Percentiles rank a stretch among this genome's conserved stretches.
phyloP scores from a whole-genome alignment of 805 yeast species.

The Saturnispora mendoncae region DNA sequence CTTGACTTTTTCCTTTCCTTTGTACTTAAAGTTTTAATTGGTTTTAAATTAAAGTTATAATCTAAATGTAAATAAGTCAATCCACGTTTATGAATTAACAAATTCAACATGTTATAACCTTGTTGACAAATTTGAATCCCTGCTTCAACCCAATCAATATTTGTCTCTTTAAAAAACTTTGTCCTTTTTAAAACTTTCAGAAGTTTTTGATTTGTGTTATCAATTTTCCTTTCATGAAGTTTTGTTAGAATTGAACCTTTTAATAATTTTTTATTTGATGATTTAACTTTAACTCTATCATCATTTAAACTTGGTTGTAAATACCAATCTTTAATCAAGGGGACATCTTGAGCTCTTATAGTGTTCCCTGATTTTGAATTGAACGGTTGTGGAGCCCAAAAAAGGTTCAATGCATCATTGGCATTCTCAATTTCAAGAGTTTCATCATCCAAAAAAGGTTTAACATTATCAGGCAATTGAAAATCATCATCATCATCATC shows the following conservation, averaged over 20 bases:
- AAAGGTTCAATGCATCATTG: conserved; percentile 54
- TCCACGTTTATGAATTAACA: conserved; percentile 84
- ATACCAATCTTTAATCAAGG: conserved; percentile 78
- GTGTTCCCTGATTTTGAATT: conserved; percentile 63
- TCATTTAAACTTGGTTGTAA: conserved; percentile 49
- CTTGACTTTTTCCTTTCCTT: conserved; percentile 93
- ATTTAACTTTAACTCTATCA: conserved; percentile 66
- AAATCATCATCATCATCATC: conserved; percentile 29
- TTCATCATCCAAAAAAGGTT: conserved; percentile 44
- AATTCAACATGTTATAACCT: conserved; percentile 87
- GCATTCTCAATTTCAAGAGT: conserved; percentile 39
- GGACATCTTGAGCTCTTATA: conserved; percentile 83
- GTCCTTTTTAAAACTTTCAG: conserved; percentile 64
- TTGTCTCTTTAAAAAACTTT: conserved; percentile 82
- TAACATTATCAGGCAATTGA: conserved; percentile 28
- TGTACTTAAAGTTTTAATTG: conserved; percentile 91
- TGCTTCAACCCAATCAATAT: conserved; percentile 98
- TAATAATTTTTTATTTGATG: conserved; percentile 84
- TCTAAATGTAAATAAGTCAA: conserved; percentile 88
- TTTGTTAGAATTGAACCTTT: conserved; percentile 68
- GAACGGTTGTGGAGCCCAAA: conserved; percentile 82
- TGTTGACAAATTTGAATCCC: conserved; percentile 90
- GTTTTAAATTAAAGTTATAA: conserved; percentile 90
- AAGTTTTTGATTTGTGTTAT: conserved; percentile 44
- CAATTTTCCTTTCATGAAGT: conserved; percentile 42